A percentile compares a stretch with the other conserved stretches of the same genome.
Evolutionary conservation across 495 filamentous ascomycete species (phyloP).

Genomic region (Podospora pseudoanserina): DNA sequence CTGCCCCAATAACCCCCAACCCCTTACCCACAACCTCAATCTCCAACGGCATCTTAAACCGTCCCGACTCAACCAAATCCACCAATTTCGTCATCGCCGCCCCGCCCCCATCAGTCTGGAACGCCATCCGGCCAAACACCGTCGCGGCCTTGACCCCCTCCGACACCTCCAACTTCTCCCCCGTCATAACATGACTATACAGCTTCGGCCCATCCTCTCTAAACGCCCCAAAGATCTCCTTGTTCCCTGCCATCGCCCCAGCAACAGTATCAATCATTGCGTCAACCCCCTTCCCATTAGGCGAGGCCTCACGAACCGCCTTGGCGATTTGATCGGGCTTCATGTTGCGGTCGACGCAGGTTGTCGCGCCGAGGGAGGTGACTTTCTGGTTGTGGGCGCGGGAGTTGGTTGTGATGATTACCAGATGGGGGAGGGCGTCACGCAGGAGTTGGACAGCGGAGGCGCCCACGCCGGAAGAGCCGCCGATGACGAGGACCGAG

Average conservation of each 20-base stretch:
- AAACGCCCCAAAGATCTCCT: conserved; percentile 19
- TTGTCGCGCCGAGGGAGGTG: conserved; percentile 32
- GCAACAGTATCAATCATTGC: conserved; percentile 39
- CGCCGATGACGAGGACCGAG: conserved; percentile 44
- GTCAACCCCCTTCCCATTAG: conserved; percentile 36
- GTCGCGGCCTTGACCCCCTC: conserved; percentile 23
- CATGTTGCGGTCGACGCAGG: conserved; percentile 31
- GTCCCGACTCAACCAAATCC: conserved; percentile 25
- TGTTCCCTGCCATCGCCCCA: conserved; percentile 17
- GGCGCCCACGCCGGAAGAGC: conserved; percentile 40
- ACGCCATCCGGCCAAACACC: conserved; percentile 28
- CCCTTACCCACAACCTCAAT: conserved; percentile 35
- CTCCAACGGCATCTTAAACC: conserved; percentile 26
- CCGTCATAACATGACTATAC: conserved; percentile 37
- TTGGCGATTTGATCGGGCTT: conserved; percentile 14
- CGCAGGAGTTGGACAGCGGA: conserved; percentile 43
- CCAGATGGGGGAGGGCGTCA: conserved; percentile 29
- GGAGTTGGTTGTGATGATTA: conserved; percentile 42
- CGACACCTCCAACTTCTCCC: conserved; percentile 25
- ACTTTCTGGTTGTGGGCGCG: conserved; percentile 30
- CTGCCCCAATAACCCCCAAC: conserved; percentile 28
- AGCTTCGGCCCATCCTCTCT: conserved; percentile 32
- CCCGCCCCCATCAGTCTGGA: conserved; percentile 12
- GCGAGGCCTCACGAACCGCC: conserved; percentile 32
- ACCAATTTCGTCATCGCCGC: conserved; percentile 22